These are phyloP conservation scores for Suillus plorans DNA, from an alignment of 768 basidiomycete species.

Conservation along the genomic window DNA sequence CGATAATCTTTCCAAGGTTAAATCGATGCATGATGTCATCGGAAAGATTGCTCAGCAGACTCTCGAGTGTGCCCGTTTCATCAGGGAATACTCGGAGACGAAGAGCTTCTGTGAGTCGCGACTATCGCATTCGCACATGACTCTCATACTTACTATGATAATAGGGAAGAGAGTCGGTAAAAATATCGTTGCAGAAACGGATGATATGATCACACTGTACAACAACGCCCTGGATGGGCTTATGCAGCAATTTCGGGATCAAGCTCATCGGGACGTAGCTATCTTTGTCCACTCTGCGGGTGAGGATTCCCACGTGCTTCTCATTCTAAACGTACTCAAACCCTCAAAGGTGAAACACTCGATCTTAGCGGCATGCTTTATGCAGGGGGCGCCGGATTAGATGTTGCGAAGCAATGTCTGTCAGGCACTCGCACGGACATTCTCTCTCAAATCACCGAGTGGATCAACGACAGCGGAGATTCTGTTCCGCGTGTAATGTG, in stretches of 20 bases:
- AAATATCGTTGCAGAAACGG: no score
- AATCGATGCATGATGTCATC: no score
- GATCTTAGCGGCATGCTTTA: background rate
- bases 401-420: conserved; percentile 5
- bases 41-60: no score
- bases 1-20: no score
- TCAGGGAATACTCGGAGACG: no score
- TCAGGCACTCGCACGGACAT: conserved; percentile 4
- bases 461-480: conserved; percentile 7
- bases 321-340: no score
- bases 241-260: conserved; percentile 7
- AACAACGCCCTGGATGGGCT: background rate
- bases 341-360: background rate
- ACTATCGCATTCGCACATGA: no score
- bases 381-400: background rate
- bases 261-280: background rate
- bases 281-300: background rate
- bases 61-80: no score
- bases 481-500: background rate
- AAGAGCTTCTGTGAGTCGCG: no score
- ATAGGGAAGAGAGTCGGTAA: no score
- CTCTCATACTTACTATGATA: no score
- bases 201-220: background rate
- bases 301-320: background rate
- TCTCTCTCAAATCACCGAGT: conserved; percentile 14